phyloP scores from a whole-genome alignment of 2,329 filamentous ascomycete species.

The Trichoderma sp. region DNA sequence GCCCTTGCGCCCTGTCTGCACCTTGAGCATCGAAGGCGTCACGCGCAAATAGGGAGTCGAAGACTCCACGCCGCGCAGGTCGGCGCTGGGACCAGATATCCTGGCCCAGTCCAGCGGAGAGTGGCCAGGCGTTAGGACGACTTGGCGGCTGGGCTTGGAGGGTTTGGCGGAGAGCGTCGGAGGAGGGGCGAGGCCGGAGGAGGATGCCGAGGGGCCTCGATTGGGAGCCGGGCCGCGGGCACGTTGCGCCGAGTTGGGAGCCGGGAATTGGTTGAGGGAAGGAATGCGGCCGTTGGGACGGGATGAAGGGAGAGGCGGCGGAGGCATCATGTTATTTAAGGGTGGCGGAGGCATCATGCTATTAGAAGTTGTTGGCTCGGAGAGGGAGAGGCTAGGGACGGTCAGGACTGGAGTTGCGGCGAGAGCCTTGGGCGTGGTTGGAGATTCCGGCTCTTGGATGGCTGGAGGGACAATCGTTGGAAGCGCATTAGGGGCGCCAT shows the following conservation, averaged over 20 bases:
- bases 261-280: constrained; percentile 49
- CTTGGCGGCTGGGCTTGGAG: constrained; percentile 64
- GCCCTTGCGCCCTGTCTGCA: constrained; percentile 79
- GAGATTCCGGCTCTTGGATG: constrained; percentile 37
- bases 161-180: constrained; percentile 56
- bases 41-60: constrained; percentile 66
- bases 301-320: constrained; percentile 33
- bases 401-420: constrained; percentile 28
- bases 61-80: constrained; percentile 64
- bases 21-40: constrained; percentile 76
- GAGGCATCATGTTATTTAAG: constrained; percentile 32
- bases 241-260: constrained; percentile 54
- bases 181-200: constrained; percentile 55
- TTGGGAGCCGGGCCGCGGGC: constrained; percentile 46
- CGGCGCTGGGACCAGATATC: constrained; percentile 63
- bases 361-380: neutral
- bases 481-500: constrained; percentile 25
- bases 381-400: constrained; percentile 51
- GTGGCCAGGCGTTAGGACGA: constrained; percentile 84
- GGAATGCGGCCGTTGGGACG: constrained; percentile 34
- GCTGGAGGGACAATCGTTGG: constrained; percentile 24
- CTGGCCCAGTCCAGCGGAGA: constrained; percentile 96
- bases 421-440: constrained; percentile 55
- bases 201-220: constrained; percentile 36
- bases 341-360: constrained; percentile 35